Conservation (phyloP, 352 stramenopile genomes). For the Globisporangium carolinianum region DNA sequence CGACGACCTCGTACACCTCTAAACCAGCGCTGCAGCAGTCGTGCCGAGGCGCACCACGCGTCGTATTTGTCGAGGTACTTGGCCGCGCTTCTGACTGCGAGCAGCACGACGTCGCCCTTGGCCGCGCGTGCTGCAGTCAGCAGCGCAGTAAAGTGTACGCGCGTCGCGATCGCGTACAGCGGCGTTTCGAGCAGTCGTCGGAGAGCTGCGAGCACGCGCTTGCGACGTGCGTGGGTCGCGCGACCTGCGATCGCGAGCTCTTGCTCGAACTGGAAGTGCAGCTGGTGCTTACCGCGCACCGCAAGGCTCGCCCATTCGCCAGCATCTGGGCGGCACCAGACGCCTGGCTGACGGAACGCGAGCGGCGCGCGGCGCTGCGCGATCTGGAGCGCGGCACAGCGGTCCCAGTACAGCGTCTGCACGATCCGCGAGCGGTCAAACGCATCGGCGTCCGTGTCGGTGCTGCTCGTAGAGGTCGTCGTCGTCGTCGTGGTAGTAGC, state of each 20-base stretch:
- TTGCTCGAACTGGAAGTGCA: slow-evolving; percentile 64
- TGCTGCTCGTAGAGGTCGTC: neutral
- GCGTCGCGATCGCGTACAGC: slow-evolving; percentile 43
- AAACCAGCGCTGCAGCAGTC: slow-evolving; percentile 56
- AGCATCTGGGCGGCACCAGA: slow-evolving; percentile 68
- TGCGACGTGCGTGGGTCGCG: slow-evolving; percentile 44
- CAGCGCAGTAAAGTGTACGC: slow-evolving; percentile 35
- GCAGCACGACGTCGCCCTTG: slow-evolving; percentile 62
- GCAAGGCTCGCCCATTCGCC: slow-evolving; percentile 65
- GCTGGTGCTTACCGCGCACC: slow-evolving; percentile 49
- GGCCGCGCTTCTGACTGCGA: slow-evolving; percentile 51
- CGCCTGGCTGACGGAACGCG: slow-evolving; percentile 36
- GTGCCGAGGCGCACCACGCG: slow-evolving; percentile 36
- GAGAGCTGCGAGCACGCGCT: slow-evolving; percentile 38
- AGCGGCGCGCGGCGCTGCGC: slow-evolving; percentile 34
- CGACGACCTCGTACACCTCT: slow-evolving; percentile 33
- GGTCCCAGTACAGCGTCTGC: slow-evolving; percentile 78
- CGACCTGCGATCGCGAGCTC: slow-evolving; percentile 43
- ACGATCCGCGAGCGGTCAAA: slow-evolving; percentile 28
- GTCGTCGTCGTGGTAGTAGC: too few species aligned
- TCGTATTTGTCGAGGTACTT: slow-evolving; percentile 66
- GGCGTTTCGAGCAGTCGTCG: slow-evolving; percentile 48
- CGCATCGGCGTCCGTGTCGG: neutral
- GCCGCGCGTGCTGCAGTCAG: slow-evolving; percentile 49
- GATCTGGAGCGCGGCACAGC: slow-evolving; percentile 62